phyloP scores from a whole-genome alignment of 345 rosid genomes.

The Melastoma malabathricum region DNA sequence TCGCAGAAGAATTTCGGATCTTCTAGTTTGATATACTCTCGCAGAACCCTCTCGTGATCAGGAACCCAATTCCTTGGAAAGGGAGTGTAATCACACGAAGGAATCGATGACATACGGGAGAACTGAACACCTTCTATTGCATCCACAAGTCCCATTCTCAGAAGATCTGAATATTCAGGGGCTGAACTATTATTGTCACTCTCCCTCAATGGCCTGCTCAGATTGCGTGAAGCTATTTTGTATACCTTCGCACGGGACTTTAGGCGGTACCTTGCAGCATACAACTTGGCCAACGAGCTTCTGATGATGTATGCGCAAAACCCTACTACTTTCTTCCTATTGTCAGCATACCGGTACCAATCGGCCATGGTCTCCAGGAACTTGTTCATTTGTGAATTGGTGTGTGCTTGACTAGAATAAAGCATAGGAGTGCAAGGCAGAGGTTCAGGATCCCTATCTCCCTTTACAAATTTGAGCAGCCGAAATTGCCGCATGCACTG shows the following conservation, averaged over 20 bases:
- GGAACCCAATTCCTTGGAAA: constrained; percentile 88
- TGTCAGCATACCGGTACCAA: constrained; percentile 91
- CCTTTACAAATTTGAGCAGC: constrained; percentile 73
- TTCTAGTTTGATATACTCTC: constrained; percentile 61
- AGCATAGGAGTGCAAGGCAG: constrained; percentile 93
- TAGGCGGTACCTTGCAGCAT: constrained; percentile 89
- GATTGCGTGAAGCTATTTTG: constrained; percentile 68
- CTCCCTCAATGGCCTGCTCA: constrained; percentile 73
- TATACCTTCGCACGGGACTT: constrained; percentile 97
- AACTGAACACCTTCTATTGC: constrained; percentile 91
- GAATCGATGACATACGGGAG: constrained; percentile 82
- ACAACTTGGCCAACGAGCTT: constrained; percentile 88
- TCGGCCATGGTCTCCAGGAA: constrained; percentile 97
- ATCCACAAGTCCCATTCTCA: constrained; percentile 95
- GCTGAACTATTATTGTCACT: constrained; percentile 71
- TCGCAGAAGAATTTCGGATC: constrained; percentile 77
- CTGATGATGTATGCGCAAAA: constrained; percentile 94
- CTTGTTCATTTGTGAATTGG: constrained; percentile 93
- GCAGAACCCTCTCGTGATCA: constrained; percentile 62
- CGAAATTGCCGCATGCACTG: constrained; percentile 74
- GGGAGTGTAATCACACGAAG: constrained; percentile 87
- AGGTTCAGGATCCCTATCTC: constrained; percentile 92
- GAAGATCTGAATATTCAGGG: constrained; percentile 87
- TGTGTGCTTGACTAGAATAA: constrained; percentile 91
- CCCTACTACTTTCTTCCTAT: constrained; percentile 79